phyloP scores from a whole-genome alignment of 495 filamentous ascomycete species.

The Venustampulla echinocandica region DNA sequence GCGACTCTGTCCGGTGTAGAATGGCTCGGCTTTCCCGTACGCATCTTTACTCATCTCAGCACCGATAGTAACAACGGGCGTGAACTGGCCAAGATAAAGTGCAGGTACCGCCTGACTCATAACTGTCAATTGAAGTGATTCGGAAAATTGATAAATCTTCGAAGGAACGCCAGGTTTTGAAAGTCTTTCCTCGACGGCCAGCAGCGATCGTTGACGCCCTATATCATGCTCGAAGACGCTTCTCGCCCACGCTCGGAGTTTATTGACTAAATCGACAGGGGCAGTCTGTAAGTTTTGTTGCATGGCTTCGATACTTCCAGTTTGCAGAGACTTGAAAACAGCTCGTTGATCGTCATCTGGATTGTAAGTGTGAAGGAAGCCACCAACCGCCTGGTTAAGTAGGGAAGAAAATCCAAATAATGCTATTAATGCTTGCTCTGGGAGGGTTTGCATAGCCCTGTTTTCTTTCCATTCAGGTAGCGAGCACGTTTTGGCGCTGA shows the following conservation, averaged over 20 bases:
- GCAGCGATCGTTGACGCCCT: conserved; percentile 1
- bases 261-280: conserved; percentile 2
- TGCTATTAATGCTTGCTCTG: conserved; percentile 6
- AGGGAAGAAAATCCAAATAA: conserved; percentile 3
- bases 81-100: conserved; percentile 1
- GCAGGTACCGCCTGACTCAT: conserved; percentile 4
- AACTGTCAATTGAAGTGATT: conserved; percentile 5
- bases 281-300: conserved; percentile 1
- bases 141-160: conserved; percentile 6
- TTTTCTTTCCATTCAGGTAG: conserved; percentile 7
- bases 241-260: conserved; percentile 2
- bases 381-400: conserved; percentile 1
- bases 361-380: conserved; percentile 5
- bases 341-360: conserved; percentile 4
- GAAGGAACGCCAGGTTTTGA: conserved; percentile 7
- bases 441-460: conserved; percentile 4
- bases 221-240: conserved; percentile 1
- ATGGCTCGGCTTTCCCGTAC: conserved; percentile 6
- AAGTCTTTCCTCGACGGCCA: conserved; percentile 3
- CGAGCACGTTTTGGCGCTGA: conserved; percentile 2
- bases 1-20: conserved; percentile 7
- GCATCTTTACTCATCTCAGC: conserved; percentile 5
- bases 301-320: neutral
- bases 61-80: conserved; percentile 5
- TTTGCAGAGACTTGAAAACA: conserved; percentile 4